Evolutionary conservation across 805 yeast species (phyloP).

Genomic region (Ogataea methanolica): DNA sequence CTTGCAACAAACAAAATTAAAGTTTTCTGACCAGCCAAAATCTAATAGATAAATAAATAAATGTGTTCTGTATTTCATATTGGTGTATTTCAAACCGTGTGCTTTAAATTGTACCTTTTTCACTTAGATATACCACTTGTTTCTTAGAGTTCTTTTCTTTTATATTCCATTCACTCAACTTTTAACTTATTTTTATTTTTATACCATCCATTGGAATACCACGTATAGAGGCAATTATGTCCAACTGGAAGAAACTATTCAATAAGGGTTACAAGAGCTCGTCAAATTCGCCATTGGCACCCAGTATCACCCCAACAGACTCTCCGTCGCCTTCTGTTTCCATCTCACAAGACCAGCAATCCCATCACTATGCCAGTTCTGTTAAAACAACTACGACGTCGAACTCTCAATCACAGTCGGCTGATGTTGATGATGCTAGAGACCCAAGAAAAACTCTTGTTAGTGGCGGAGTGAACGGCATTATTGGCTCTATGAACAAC

Average conservation of each 20-base stretch:
- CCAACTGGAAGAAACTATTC: conserved; percentile 30
- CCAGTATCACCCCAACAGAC: conserved; percentile 7
- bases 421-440: conserved; percentile 11
- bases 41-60: no score
- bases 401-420: conserved; percentile 2
- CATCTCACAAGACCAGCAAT: conserved; percentile 1
- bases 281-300: conserved; percentile 10
- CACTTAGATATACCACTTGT: no score
- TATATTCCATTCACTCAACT: neutral
- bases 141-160: no score
- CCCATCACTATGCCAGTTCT: conserved; percentile 7
- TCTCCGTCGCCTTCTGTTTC: conserved; percentile 9
- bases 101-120: no score
- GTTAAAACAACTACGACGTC: conserved; percentile 5
- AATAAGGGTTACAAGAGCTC: conserved; percentile 18
- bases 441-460: conserved; percentile 22
- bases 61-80: no score
- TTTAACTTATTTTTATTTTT: neutral
- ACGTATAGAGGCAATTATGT: conserved; percentile 8
- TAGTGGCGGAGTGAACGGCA: conserved; percentile 10
- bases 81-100: no score
- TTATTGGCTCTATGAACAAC: conserved; percentile 11
- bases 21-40: no score
- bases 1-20: no score
- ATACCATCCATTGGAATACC: neutral